Evolutionary conservation across 1,139 yeast genomes (phyloP).

Genomic region (Zygosaccharomyces pseudobailii): DNA sequence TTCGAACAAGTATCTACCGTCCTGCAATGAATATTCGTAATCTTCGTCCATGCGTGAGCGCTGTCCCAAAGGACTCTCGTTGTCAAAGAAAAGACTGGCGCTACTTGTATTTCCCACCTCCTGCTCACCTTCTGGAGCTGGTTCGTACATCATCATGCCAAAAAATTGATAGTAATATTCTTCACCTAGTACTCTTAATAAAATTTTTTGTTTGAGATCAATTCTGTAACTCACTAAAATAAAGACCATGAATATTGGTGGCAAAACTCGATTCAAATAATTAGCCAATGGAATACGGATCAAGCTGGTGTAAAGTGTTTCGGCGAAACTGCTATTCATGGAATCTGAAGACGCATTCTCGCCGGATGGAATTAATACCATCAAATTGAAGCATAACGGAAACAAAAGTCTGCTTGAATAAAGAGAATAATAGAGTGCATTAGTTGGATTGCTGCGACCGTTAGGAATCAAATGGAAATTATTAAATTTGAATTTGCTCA

Average conservation of each 20-base stretch:
- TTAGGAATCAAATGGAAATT: conserved; percentile 32
- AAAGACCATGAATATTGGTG: conserved; percentile 25
- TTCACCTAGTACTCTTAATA: conserved; percentile 29
- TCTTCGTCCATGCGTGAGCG: conserved; percentile 28
- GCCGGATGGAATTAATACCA: conserved; percentile 26
- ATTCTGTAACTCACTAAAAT: conserved; percentile 27
- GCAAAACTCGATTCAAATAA: conserved; percentile 27
- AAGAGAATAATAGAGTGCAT: conserved; percentile 30
- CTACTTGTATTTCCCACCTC: conserved; percentile 8
- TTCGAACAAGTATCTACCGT: conserved; percentile 32
- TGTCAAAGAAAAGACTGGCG: conserved; percentile 7
- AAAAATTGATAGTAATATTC: conserved; percentile 34
- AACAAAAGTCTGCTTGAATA: conserved; percentile 32
- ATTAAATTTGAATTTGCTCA: conserved; percentile 32
- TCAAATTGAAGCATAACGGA: conserved; percentile 33
- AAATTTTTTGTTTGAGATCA: conserved; percentile 27
- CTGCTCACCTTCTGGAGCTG: conserved; percentile 13
- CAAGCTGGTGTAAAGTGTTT: conserved; percentile 26
- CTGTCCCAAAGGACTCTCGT: conserved; percentile 2
- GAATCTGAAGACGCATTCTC: conserved; percentile 6
- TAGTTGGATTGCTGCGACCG: conserved; percentile 33
- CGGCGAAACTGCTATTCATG: conserved; percentile 24
- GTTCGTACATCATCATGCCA: conserved; percentile 31
- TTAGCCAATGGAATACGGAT: conserved; percentile 29
- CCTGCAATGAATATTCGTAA: conserved; percentile 33